Base-by-base conservation (phyloP, 2,329 filamentous ascomycete species). In the Epichloe aotearoae region DNA sequence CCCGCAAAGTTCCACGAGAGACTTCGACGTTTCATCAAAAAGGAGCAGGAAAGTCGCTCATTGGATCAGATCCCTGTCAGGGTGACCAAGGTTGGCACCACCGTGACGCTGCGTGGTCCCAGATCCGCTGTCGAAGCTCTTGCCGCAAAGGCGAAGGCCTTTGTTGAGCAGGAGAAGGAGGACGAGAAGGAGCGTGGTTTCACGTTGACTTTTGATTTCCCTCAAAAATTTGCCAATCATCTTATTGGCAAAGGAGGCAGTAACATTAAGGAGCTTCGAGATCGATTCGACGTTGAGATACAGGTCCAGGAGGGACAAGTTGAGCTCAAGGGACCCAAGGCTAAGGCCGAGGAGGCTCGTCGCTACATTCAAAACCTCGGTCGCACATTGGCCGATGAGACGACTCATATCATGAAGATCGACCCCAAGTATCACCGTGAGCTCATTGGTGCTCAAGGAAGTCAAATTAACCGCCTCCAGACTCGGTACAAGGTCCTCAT, bases 151-250 rank as follows among this genome's bases (percentile, higher is more conserved):
- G 80, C 95, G 50, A 69, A 79, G 52, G 79, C 79, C 6, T 97
- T 95, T 62, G 74, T 97, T 20, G 83, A 85, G 62, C 85, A 94
- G 64, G 89, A 95, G 68, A 86, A 90, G 71, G 79, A 88, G 65
- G 90, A 97, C 54, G 91, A 97, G 68, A 86, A 93, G 64, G 91
- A 97, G 69, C 86, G 91, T 53, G 89, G 88, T 43, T 94, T 90
- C 69, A 89, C 82, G 2, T 73, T 87, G 53, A 81, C 79, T 26
- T 97, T 97, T 58, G 88, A 95, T 56, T 98, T 95, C 72, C 91
- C 91, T 7, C 87, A 95, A 64, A 94, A 95, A 69, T 94, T 82
- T 63, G 89, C 90, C 56, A 95, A 95, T 66, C 85, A 95, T 64
- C 77, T 85, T 2, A 83, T 84, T 60, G 82, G 82, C 49, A 84